Evolutionary conservation across 345 rosid genomes (phyloP).

Genomic region (Populus nigra): DNA sequence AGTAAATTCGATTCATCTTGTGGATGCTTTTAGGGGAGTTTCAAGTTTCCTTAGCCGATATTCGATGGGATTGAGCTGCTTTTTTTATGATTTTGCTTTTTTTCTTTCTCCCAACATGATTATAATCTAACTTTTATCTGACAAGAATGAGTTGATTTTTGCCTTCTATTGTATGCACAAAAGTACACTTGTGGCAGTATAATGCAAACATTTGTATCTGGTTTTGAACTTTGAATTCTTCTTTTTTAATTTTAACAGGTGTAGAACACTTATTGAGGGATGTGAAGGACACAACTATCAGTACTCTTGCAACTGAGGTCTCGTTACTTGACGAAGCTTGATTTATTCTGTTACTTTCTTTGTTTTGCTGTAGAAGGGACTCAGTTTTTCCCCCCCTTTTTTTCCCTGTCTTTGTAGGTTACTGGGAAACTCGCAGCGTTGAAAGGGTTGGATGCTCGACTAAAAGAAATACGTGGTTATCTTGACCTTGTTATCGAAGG

Average conservation of each 20-base stretch:
- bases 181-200: neutral
- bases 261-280: conserved; percentile 88
- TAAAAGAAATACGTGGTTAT: conserved; percentile 61
- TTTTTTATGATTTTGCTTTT: neutral
- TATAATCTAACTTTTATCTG: neutral
- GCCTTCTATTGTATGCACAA: neutral
- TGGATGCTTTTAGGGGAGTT: neutral
- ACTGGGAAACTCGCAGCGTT: conserved; percentile 75
- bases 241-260: conserved; percentile 32
- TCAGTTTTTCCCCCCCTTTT: neutral
- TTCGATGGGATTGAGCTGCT: neutral
- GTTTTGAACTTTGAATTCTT: neutral
- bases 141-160: neutral
- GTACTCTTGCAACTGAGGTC: conserved; percentile 90
- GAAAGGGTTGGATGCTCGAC: conserved; percentile 82
- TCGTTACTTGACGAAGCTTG: neutral
- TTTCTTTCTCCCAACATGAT: neutral
- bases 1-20: neutral
- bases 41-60: neutral
- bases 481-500: conserved; percentile 75
- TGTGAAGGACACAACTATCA: conserved; percentile 87
- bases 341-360: neutral
- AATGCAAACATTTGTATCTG: neutral
- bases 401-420: conserved; percentile 38
- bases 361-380: neutral